Evolutionary conservation across 352 stramenopile genomes (phyloP).

Genomic region (Phytophthora hibernalis): DNA sequence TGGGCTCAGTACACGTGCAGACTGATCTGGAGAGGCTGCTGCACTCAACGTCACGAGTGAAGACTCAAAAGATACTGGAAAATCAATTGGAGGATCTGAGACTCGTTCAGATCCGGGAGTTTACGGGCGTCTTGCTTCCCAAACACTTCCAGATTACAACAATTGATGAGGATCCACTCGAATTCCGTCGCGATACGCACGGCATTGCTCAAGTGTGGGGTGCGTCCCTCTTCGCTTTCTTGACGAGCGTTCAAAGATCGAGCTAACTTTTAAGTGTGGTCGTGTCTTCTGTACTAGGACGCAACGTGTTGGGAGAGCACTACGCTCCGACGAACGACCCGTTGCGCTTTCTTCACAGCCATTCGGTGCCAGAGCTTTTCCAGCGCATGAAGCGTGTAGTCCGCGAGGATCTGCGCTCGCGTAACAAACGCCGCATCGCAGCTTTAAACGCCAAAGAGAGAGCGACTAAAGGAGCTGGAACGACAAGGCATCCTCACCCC

Average conservation of each 20-base stretch:
- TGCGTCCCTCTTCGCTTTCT: constrained; percentile 7
- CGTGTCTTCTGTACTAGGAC: constrained; percentile 14
- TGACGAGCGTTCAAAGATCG: neutral
- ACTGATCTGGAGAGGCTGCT: constrained; percentile 30
- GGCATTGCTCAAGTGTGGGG: constrained; percentile 28
- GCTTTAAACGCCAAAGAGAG: constrained; percentile 36
- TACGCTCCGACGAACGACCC: constrained; percentile 25
- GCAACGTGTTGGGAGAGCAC: constrained; percentile 37
- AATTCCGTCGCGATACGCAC: constrained; percentile 33
- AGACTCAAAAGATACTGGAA: constrained; percentile 15
- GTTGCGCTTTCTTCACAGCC: constrained; percentile 28
- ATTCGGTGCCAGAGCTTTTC: constrained; percentile 34
- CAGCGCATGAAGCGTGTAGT: constrained; percentile 38
- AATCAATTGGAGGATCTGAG: constrained; percentile 10
- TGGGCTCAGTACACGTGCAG: constrained; percentile 5
- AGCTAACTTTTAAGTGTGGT: neutral
- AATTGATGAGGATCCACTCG: constrained; percentile 33
- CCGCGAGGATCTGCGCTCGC: constrained; percentile 34
- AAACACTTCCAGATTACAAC: constrained; percentile 25
- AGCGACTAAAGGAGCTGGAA: constrained; percentile 34
- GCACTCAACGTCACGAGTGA: constrained; percentile 7
- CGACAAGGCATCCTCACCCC: constrained; percentile 31
- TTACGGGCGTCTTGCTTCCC: constrained; percentile 11
- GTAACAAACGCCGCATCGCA: constrained; percentile 40
- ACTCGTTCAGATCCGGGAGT: neutral